Conservation (phyloP, 2,329 filamentous ascomycete genomes). For the Aspergillus caelatus region DNA sequence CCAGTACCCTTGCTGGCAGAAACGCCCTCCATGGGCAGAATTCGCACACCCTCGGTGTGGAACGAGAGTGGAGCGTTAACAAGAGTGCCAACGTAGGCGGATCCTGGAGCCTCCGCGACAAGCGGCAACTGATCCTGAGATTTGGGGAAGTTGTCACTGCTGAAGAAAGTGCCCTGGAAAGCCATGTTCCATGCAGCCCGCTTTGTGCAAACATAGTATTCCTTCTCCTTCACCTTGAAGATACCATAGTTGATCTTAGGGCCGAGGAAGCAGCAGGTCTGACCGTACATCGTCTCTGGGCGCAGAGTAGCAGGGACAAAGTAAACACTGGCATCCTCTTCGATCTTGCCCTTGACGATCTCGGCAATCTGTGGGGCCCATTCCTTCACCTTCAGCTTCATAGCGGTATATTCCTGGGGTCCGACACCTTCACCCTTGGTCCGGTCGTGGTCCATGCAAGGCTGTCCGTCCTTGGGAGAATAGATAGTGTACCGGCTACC, state of each 20-base stretch:
- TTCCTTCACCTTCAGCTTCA: constrained; percentile 89
- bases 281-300: constrained; percentile 98
- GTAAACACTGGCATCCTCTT: constrained; percentile 77
- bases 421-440: constrained; percentile 78
- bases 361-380: constrained; percentile 79
- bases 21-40: constrained; percentile 93
- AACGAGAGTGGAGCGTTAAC: constrained; percentile 87
- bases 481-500: constrained; percentile 93
- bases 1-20: constrained; percentile 93
- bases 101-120: constrained; percentile 73
- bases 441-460: constrained; percentile 86
- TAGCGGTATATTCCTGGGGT: constrained; percentile 87
- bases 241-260: constrained; percentile 88
- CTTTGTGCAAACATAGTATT: constrained; percentile 83
- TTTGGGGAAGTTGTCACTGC: constrained; percentile 47
- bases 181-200: constrained; percentile 92
- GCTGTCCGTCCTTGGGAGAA: constrained; percentile 83
- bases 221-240: constrained; percentile 75
- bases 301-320: constrained; percentile 90
- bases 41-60: constrained; percentile 79
- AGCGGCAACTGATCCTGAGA: constrained; percentile 74
- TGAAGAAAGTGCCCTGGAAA: constrained; percentile 82
- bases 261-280: constrained; percentile 93
- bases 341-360: constrained; percentile 74
- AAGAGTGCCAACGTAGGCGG: constrained; percentile 82